A percentile compares a stretch with the other conserved stretches of the same genome.
These are phyloP conservation scores for Vitis rotundifolia DNA, from an alignment of 164 flowering plant genomes.

Conservation along the genomic window DNA sequence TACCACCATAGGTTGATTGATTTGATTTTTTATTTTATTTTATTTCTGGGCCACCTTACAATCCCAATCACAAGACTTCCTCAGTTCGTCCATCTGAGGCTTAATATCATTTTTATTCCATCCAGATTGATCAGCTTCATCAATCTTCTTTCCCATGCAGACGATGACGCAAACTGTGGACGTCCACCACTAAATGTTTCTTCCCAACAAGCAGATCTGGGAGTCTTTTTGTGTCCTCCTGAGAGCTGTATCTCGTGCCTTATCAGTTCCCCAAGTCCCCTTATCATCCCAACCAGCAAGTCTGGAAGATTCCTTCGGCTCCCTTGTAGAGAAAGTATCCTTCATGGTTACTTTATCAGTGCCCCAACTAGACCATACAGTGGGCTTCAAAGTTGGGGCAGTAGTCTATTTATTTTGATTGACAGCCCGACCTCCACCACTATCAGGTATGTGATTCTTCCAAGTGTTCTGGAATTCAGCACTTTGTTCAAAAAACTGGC, in stretches of 20 bases:
- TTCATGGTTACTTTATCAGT: background rate
- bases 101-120: conserved; percentile 2
- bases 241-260: too few species aligned
- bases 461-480: conserved; percentile 18
- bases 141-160: conserved; percentile 11
- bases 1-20: background rate
- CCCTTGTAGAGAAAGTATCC: background rate
- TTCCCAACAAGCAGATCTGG: too few species aligned
- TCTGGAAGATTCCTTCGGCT: background rate
- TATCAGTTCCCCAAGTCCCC: too few species aligned
- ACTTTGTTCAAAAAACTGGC: conserved; percentile 62
- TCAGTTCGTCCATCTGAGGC: background rate
- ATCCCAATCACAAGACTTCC: conserved; percentile 13
- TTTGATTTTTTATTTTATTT: too few species aligned
- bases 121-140: conserved; percentile 2
- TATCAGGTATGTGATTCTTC: conserved; percentile 12
- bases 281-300: conserved; percentile 28
- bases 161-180: background rate
- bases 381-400: conserved; percentile 11
- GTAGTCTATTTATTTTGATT: conserved; percentile 5
- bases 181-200: background rate
- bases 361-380: conserved; percentile 18
- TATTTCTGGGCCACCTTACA: background rate
- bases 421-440: conserved; percentile 21
- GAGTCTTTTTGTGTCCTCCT: background rate